Base-by-base conservation (phyloP, 495 filamentous ascomycete species). In the Lophiostoma macrostomum region DNA sequence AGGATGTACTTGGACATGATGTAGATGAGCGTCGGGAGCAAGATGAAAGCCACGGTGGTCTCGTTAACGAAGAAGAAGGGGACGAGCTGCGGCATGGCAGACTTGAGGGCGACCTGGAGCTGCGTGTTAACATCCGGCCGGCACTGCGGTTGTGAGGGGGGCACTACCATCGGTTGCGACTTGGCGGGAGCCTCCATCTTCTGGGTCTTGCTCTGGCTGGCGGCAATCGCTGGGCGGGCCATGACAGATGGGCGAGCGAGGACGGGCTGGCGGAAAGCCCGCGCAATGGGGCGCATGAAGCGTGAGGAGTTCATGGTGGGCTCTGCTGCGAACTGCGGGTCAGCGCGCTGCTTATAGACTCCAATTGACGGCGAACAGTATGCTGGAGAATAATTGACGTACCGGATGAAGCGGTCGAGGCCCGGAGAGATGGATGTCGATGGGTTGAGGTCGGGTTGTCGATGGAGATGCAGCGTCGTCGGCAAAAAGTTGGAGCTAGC, bases 1-100 rank as follows among this genome's bases (percentile, higher is more conserved):
- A 69, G 53, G 35, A 65, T 53, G 50, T 69, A 69, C 43, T 69
- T 69, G 19, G 62, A 64, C 36, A 69, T 51, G 46, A 67, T 38
- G 56, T 69, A 69, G 64, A 67, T 66, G 34, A 69, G 54, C 2
- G 61, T 27, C 16, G 67, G 67, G 27, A 69, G 31, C 29, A 58
- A 41, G 45, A 67, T 59, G 54, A 69, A 67, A 44, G 67, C 64
- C 19, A 58, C 47, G 36, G 55, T 60, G 38, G 56, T 61, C 63
- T 69, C 67, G 63, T 69, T 69, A 50, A 69, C 58, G 58, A 69
- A 67, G 67, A 64, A 69, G 60, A 69, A 69, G 36, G 67, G 67
- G 43, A 69, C 46, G 32, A 69, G 64, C 49, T 69, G 67, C n/a
- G 67, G 67, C 67, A 69, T 69, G 36, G 62, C 67, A 22, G 67